phyloP scores from a whole-genome alignment of 176 grass and related monocot genomes.

The Oryza longistaminata region DNA sequence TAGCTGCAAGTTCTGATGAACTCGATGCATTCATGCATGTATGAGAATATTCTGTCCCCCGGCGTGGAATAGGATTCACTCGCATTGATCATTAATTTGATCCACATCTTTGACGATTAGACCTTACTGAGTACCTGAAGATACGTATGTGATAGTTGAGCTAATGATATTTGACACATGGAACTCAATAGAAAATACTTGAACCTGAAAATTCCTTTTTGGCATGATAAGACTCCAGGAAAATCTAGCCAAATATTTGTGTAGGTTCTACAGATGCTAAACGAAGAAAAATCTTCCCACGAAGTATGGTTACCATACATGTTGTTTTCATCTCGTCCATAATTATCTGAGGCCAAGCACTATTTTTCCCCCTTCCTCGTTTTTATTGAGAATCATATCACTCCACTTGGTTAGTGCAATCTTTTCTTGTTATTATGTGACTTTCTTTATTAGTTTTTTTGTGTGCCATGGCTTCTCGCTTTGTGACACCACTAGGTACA shows the following conservation, averaged over 20 bases:
- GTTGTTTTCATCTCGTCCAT: constrained; percentile 17
- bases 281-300: background rate
- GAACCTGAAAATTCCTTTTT: background rate
- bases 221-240: background rate
- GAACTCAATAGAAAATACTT: background rate
- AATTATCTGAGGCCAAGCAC: background rate
- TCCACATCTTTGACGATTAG: background rate
- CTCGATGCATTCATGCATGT: background rate
- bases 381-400: constrained; percentile 17
- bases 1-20: background rate
- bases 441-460: background rate
- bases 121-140: background rate
- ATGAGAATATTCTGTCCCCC: background rate
- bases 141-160: background rate
- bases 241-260: background rate
- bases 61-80: background rate
- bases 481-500: background rate
- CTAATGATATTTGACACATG: background rate
- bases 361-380: background rate
- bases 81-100: background rate
- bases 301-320: constrained; percentile 16
- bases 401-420: constrained; percentile 32
- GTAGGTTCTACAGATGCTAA: background rate
- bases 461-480: background rate
- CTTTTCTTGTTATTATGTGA: background rate